Base-by-base conservation (phyloP, 73 alveolate species). In the Paraurostyla sp. region DNA sequence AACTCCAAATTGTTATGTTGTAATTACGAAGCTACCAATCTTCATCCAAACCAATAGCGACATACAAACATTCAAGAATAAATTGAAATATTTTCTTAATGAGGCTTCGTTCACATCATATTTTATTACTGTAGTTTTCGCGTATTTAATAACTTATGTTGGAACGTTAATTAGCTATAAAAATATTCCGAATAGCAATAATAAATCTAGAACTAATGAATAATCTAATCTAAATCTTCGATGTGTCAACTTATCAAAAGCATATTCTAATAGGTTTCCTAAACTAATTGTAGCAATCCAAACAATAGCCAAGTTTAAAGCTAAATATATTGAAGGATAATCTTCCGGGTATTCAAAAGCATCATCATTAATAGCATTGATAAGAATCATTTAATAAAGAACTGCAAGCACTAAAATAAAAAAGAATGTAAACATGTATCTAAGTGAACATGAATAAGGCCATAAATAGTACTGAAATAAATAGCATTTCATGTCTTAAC, bases 241-340 rank as follows among this genome's bases (percentile, higher is more conserved):
- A 16, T 54, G 49, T 0, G 91, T 63, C 49, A 62, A 36, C 20
- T 41, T 29, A 16, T 54, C 35, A 46, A 33, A 89, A 0, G 84
- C 84, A 22, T 18, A 20, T 3, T 35, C 83, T 6, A 78, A 42
- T 2, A 89, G 0, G 38, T 89, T 71, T 27, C 58, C 85, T 38
- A 81, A 22, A 36, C 46, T 42, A 29, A 89, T 57, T 13, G 82
- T 68, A 2, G 57, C 56, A 25, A 87, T 71, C 92, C 95, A 89
- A 2, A 85, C 29, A 6, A 52, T 13, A 7, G 85, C 49, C 25
- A 51, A 33, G 9, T 78, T 65, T 9, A 56, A n/a, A 6, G 56
- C 33, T 0, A 25, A 30, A 0, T 52, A 6, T 27, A 51, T 48
- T 20, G 51, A 2, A 29, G 41, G 3, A 9, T 71, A 40, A 29